These are phyloP conservation scores for Penicillium sp. DNA, from an alignment of 2,329 filamentous ascomycete genomes.

Conservation along the genomic window DNA sequence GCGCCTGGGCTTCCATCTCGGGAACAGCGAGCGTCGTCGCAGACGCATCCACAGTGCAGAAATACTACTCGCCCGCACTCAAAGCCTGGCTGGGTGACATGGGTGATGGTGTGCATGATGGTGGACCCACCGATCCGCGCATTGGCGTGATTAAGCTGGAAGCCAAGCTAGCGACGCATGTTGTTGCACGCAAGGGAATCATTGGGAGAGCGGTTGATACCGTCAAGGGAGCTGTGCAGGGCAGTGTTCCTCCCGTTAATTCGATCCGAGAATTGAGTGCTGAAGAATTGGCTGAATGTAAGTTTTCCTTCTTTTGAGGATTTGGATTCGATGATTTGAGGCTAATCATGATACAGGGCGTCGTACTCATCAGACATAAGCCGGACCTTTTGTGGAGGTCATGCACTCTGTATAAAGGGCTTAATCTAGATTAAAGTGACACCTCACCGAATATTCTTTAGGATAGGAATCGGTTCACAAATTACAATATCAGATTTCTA, in stretches of 20 bases:
- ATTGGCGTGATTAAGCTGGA: slow-evolving; percentile 79
- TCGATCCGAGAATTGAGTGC: slow-evolving; percentile 72
- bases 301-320: slow-evolving; percentile 15
- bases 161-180: slow-evolving; percentile 71
- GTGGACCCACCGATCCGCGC: slow-evolving; percentile 75
- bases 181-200: slow-evolving; percentile 62
- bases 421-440: not conserved
- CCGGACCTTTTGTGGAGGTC: not conserved
- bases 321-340: not conserved
- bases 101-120: slow-evolving; percentile 79
- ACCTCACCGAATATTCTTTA: too few relatives aligned
- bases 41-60: slow-evolving; percentile 66
- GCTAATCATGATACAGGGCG: slow-evolving; percentile 29
- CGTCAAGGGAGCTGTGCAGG: slow-evolving; percentile 72
- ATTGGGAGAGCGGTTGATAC: slow-evolving; percentile 68
- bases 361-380: slow-evolving; percentile 27
- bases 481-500: too few relatives aligned
- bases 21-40: slow-evolving; percentile 69
- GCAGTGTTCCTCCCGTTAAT: slow-evolving; percentile 70
- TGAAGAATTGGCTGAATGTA: slow-evolving; percentile 64
- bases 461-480: too few relatives aligned
- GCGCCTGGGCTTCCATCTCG: slow-evolving; percentile 86
- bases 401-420: not conserved
- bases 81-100: slow-evolving; percentile 88
- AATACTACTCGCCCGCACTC: slow-evolving; percentile 71